phyloP scores from a whole-genome alignment of 129 eudicot species.

The Centrapalus pauciflorus region DNA sequence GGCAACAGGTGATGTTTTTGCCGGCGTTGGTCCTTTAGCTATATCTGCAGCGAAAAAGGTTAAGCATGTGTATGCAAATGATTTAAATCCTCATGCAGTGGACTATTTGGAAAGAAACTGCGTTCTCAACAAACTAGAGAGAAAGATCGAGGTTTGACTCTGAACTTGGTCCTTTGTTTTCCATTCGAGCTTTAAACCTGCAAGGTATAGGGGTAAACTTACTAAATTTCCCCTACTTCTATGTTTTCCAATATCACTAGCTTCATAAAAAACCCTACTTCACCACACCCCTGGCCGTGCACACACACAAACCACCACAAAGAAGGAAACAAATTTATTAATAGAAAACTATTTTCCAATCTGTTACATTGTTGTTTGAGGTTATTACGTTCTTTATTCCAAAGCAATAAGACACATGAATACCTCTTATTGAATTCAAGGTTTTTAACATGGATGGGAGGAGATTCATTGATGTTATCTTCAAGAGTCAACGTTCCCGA shows the following conservation, averaged over 20 bases:
- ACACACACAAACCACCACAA: no score
- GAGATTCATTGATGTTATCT: slow-evolving; percentile 71
- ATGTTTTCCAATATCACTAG: background rate
- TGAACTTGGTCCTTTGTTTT: background rate
- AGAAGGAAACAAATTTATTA: no score
- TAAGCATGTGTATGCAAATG: slow-evolving; percentile 86
- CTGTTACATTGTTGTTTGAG: background rate
- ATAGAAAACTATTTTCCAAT: background rate
- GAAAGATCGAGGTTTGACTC: slow-evolving; percentile 72
- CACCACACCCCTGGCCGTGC: no score
- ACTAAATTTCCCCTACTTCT: background rate
- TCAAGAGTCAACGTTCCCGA: slow-evolving; percentile 42
- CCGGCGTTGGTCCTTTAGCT: slow-evolving; percentile 97
- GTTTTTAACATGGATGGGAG: slow-evolving; percentile 96
- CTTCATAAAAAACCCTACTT: background rate
- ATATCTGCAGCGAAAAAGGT: slow-evolving; percentile 84
- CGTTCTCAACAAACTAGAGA: slow-evolving; percentile 78
- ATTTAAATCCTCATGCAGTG: slow-evolving; percentile 81
- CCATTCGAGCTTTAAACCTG: background rate
- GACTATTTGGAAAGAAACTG: slow-evolving; percentile 79
- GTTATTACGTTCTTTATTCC: background rate
- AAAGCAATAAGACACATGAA: background rate
- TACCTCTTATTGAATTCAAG: slow-evolving; percentile 28
- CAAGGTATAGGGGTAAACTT: background rate
- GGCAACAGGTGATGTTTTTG: slow-evolving; percentile 83